Evolutionary conservation across 345 rosid species (phyloP).

Genomic region (Brassica rapa): DNA sequence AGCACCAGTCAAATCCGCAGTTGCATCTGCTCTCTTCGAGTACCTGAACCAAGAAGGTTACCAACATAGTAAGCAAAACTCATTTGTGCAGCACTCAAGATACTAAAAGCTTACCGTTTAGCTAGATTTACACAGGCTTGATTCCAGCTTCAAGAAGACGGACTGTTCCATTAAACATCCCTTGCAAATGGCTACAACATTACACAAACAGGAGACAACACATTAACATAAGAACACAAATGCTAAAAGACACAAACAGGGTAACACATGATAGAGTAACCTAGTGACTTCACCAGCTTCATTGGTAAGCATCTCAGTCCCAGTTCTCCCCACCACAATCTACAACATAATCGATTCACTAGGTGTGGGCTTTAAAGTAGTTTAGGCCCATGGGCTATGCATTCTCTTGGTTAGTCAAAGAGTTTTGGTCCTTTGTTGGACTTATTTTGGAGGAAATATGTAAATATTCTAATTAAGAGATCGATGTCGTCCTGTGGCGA

Average conservation of each 20-base stretch:
- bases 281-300: conserved; percentile 99
- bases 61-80: not conserved
- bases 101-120: conserved; percentile 71
- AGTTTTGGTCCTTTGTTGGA: not conserved
- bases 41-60: conserved; percentile 48
- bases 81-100: not conserved
- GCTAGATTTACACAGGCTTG: conserved; percentile 80
- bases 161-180: conserved; percentile 88
- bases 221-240: not conserved
- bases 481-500: not conserved
- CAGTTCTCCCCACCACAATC: conserved; percentile 94
- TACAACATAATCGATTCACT: conserved; percentile 16
- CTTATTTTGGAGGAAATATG: not conserved
- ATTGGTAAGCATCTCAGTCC: conserved; percentile 88
- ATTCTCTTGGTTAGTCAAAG: not conserved
- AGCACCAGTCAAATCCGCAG: conserved; percentile 64
- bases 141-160: conserved; percentile 96
- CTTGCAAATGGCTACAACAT: conserved; percentile 75
- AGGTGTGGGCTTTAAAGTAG: not conserved
- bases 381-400: not conserved
- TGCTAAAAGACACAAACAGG: not conserved
- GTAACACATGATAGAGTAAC: conserved; percentile 34
- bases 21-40: conserved; percentile 81
- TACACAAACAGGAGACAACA: not conserved
- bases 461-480: not conserved